These are phyloP conservation scores for Onygenales sp. DNA, from an alignment of 2,329 filamentous ascomycete species.

Conservation along the genomic window DNA sequence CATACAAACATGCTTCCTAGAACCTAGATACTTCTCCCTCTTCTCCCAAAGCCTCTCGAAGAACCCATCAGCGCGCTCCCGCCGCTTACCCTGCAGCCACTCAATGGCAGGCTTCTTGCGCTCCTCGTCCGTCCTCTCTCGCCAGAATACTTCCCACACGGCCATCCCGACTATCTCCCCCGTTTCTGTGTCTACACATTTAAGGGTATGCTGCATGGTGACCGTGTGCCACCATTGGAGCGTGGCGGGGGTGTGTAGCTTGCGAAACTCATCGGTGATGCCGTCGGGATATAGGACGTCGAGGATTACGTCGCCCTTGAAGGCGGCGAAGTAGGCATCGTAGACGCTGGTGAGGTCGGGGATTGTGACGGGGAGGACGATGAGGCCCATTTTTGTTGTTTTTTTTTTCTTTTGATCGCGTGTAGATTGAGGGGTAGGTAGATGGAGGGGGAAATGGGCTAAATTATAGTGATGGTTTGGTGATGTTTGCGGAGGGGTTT, in stretches of 20 bases:
- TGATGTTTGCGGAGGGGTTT: too few species aligned
- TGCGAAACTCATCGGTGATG: slow-evolving; percentile 25
- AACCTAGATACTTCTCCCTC: slow-evolving; percentile 33
- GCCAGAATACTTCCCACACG: slow-evolving; percentile 36
- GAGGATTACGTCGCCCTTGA: slow-evolving; percentile 29
- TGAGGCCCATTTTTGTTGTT: slow-evolving; percentile 25
- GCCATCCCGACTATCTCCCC: slow-evolving; percentile 40
- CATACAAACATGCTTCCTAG: slow-evolving; percentile 35
- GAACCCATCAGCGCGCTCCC: slow-evolving; percentile 35
- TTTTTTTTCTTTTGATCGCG: neutral
- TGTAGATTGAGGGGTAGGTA: neutral
- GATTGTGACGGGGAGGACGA: slow-evolving; percentile 29
- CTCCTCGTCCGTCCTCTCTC: slow-evolving; percentile 31
- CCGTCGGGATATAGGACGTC: slow-evolving; percentile 29
- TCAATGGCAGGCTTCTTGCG: slow-evolving; percentile 36
- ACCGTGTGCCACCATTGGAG: slow-evolving; percentile 30
- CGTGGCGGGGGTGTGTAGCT: slow-evolving; percentile 35
- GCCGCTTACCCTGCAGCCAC: slow-evolving; percentile 38
- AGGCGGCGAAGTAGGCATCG: slow-evolving; percentile 15
- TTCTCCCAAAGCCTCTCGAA: slow-evolving; percentile 34
- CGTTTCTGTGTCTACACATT: slow-evolving; percentile 37
- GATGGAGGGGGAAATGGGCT: neutral
- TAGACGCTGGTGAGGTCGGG: slow-evolving; percentile 14
- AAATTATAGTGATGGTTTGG: too few species aligned
- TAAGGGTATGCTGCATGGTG: slow-evolving; percentile 38